Evolutionary conservation across 257 asterid species (phyloP).

Genomic region (Przewalskia tangutica): DNA sequence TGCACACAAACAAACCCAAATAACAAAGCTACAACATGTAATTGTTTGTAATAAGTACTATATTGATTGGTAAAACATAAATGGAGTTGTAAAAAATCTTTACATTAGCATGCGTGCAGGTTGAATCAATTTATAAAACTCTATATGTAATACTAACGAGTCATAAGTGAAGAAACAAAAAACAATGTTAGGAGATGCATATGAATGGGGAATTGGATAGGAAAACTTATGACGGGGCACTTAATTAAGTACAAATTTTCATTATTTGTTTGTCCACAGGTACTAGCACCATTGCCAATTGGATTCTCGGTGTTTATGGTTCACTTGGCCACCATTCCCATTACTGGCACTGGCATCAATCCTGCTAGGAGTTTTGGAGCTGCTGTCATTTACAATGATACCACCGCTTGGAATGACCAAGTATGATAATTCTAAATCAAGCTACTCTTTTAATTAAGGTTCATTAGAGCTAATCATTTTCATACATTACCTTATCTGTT

Average conservation of each 20-base stretch:
- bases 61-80: no score
- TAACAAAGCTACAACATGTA: no score
- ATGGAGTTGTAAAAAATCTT: no score
- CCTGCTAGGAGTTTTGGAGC: constrained; percentile 11
- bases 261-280: background rate
- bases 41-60: no score
- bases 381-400: constrained; percentile 3
- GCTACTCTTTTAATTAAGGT: background rate
- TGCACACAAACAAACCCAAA: no score
- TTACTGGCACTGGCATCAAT: constrained; percentile 7
- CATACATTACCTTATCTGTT: background rate
- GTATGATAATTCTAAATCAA: background rate
- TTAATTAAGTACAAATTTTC: no score
- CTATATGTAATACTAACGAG: background rate
- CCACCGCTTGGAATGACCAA: constrained; percentile 3
- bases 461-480: background rate
- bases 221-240: background rate
- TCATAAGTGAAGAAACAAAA: background rate
- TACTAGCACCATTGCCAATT: constrained; percentile 8
- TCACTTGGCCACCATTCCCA: constrained; percentile 4
- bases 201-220: background rate
- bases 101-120: no score
- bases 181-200: background rate
- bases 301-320: constrained; percentile 1
- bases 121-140: background rate